phyloP scores from a whole-genome alignment of 306 rosid species.

The Quercus engelmannii region DNA sequence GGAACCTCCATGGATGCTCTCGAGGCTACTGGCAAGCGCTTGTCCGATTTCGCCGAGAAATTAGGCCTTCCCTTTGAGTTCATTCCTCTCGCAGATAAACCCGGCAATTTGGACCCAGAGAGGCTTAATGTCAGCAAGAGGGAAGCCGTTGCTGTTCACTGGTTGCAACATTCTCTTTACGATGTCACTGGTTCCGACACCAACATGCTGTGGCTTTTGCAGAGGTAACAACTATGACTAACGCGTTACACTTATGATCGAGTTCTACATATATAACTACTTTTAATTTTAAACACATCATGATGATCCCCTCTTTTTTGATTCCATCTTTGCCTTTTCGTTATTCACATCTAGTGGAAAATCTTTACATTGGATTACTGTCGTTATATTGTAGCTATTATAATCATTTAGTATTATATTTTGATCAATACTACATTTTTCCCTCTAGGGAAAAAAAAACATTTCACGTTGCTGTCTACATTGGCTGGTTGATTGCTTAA shows the following conservation, averaged over 20 bases:
- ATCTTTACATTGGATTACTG: neutral
- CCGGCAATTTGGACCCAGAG: conserved; percentile 76
- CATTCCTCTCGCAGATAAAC: conserved; percentile 79
- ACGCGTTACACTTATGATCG: neutral
- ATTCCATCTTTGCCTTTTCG: neutral
- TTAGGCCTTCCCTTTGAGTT: conserved; percentile 92
- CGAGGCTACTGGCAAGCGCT: conserved; percentile 86
- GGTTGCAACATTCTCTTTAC: conserved; percentile 97
- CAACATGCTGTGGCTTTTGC: conserved; percentile 88
- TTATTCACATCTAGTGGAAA: neutral
- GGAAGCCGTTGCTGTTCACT: conserved; percentile 97
- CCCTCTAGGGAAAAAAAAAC: neutral
- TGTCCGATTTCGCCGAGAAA: conserved; percentile 82
- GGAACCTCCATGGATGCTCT: conserved; percentile 84
- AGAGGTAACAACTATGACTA: conserved; percentile 45
- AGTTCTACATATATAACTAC: neutral
- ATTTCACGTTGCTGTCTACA: neutral
- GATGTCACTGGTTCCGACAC: conserved; percentile 95
- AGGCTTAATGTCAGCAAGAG: conserved; percentile 67
- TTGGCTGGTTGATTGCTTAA: too few species aligned
- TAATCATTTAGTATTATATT: neutral
- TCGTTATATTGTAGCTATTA: neutral
- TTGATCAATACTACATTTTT: neutral
- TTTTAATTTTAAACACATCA: neutral
- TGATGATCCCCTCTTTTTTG: neutral